phyloP scores from a whole-genome alignment of 2,329 filamentous ascomycete genomes.

The Curvularia sp. region DNA sequence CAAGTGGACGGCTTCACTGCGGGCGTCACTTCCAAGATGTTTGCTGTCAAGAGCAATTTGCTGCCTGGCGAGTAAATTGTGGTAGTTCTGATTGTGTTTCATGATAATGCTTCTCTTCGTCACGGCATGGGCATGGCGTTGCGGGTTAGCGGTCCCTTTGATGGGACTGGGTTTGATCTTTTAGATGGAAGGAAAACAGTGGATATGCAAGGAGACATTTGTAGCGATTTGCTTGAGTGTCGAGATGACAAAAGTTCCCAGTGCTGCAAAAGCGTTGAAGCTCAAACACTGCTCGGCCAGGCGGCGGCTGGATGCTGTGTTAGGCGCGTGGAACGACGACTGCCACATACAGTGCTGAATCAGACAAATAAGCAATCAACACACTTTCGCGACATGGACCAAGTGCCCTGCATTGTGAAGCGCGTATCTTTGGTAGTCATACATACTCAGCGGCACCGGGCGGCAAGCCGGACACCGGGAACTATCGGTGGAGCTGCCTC shows the following conservation, averaged over 20 bases:
- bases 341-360: conserved; percentile 34
- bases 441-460: neutral
- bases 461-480: conserved; percentile 8
- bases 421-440: conserved; percentile 4
- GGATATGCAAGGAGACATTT: conserved; percentile 13
- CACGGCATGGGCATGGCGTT: conserved; percentile 52
- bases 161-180: conserved; percentile 29
- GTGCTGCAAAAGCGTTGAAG: conserved; percentile 14
- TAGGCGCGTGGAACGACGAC: conserved; percentile 26
- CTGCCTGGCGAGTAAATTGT: conserved; percentile 61
- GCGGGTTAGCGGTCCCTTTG: conserved; percentile 38
- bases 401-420: conserved; percentile 8
- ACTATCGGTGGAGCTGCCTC: conserved; percentile 11
- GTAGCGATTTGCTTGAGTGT: conserved; percentile 9
- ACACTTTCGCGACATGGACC: conserved; percentile 21
- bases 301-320: conserved; percentile 23
- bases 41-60: conserved; percentile 80
- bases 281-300: conserved; percentile 13
- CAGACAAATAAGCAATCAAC: conserved; percentile 39
- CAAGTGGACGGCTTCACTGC: conserved; percentile 97
- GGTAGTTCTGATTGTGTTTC: conserved; percentile 30
- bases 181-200: conserved; percentile 25
- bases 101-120: conserved; percentile 45
- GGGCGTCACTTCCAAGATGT: conserved; percentile 94
- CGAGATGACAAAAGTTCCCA: conserved; percentile 19